Conservation (phyloP, 768 basidiomycete species). For the Leucosporidium creatinivorum region DNA sequence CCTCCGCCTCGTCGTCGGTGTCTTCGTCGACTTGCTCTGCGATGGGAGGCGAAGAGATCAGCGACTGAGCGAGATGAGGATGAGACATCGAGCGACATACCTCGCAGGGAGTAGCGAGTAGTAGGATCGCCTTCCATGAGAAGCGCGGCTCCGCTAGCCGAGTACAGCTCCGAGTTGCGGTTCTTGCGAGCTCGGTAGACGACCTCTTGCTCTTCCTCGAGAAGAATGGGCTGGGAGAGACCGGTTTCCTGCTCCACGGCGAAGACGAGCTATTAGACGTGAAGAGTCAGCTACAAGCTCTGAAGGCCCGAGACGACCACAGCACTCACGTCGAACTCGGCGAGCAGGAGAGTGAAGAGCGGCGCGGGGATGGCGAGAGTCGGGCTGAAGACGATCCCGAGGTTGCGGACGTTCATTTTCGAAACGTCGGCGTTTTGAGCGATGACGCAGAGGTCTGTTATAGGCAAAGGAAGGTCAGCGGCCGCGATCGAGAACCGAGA, state of each 20-base stretch:
- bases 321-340: conserved; percentile 30
- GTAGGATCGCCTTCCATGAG: conserved; percentile 23
- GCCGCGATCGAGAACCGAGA: neutral
- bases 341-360: conserved; percentile 29
- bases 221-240: conserved; percentile 10
- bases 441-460: conserved; percentile 79
- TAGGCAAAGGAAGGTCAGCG: neutral
- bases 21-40: too few relatives aligned
- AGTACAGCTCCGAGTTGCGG: conserved; percentile 32
- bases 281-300: rapidly evolving
- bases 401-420: conserved; percentile 99
- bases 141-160: conserved; percentile 29
- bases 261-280: conserved; percentile 22
- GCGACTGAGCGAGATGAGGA: neutral
- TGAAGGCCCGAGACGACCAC: neutral
- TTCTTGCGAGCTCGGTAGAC: neutral
- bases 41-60: neutral
- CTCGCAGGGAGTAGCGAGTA: neutral
- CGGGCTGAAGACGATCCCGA: conserved; percentile 96
- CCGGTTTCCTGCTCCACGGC: conserved; percentile 31
- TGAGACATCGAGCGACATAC: neutral
- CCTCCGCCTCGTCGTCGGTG: too few relatives aligned
- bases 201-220: neutral
- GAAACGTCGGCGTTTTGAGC: conserved; percentile 82
- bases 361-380: conserved; percentile 91